These are phyloP conservation scores for Rhexocercosporidium sp. DNA, from an alignment of 2,329 filamentous ascomycete species.

Conservation along the genomic window DNA sequence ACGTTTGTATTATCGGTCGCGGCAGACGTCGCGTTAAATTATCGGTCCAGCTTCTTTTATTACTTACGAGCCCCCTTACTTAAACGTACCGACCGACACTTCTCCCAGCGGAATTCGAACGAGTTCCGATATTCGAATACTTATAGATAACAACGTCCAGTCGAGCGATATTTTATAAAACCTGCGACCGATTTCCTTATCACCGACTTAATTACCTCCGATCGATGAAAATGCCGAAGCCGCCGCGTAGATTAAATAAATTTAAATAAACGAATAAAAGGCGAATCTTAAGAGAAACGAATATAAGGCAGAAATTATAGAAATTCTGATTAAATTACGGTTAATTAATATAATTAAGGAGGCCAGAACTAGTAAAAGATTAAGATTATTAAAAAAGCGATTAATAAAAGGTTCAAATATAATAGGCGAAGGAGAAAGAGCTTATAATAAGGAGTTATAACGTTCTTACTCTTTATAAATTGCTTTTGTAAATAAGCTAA, in stretches of 20 bases:
- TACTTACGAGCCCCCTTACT: background rate
- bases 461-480: background rate
- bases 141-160: background rate
- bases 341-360: background rate
- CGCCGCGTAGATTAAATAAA: no score
- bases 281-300: no score
- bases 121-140: no score
- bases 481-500: background rate
- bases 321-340: background rate
- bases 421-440: background rate
- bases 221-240: background rate
- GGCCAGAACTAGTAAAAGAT: no score
- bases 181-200: background rate
- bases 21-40: background rate
- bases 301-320: background rate
- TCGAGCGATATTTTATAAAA: background rate
- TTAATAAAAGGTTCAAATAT: background rate
- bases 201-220: background rate
- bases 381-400: no score
- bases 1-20: no score
- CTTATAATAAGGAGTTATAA: background rate
- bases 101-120: no score
- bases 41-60: background rate
- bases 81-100: background rate
- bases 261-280: no score